Evolutionary conservation across 2,329 filamentous ascomycete genomes (phyloP).

Genomic region (Fusarium sp.): DNA sequence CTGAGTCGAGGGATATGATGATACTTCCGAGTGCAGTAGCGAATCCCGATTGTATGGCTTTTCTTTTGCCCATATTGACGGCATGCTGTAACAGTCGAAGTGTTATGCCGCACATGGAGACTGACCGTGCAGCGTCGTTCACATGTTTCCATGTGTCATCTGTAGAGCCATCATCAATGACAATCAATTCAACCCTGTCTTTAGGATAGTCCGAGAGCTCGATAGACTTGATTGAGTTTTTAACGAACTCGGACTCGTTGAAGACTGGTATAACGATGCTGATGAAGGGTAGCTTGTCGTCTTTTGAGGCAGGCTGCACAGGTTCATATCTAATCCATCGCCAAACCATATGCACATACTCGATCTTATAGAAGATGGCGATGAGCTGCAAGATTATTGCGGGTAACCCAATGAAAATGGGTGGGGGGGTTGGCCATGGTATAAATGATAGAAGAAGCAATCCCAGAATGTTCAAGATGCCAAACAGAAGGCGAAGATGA

Average conservation of each 20-base stretch:
- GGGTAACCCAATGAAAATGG: neutral
- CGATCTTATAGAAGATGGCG: neutral
- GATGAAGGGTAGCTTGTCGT: neutral
- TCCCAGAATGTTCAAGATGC: neutral
- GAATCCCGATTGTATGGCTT: neutral
- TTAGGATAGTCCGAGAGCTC: neutral
- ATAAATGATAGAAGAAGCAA: neutral
- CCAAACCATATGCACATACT: neutral
- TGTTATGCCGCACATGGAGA: neutral
- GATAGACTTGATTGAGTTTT: neutral
- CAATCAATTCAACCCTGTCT: neutral
- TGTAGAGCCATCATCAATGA: neutral
- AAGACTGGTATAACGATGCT: neutral
- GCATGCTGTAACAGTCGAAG: neutral
- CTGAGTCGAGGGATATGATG: neutral
- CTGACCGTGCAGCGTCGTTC: neutral
- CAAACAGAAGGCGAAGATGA: neutral
- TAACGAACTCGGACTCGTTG: neutral
- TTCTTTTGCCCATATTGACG: neutral
- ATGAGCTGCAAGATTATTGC: neutral
- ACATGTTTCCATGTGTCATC: neutral
- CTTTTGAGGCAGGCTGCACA: neutral
- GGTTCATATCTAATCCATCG: neutral
- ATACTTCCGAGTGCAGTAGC: neutral
- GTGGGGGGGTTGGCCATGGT: neutral